Evolutionary conservation across 108 stramenopile genomes (phyloP).

Genomic region (Cyclotella cryptica): DNA sequence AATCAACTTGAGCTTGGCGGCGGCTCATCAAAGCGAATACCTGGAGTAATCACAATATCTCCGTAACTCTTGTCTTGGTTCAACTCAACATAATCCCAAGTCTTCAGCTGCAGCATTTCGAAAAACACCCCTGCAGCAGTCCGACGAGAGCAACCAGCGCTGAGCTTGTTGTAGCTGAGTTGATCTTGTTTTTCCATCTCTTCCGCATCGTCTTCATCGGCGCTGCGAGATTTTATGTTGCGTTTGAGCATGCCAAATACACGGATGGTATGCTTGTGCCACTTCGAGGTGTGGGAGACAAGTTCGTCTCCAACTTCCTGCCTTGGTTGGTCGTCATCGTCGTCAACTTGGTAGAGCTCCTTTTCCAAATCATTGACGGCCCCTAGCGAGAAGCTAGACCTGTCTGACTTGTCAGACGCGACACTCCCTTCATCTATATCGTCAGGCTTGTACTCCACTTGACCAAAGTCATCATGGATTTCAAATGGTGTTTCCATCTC

Average conservation of each 20-base stretch:
- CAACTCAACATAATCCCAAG: conserved; percentile 97
- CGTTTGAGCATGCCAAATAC: conserved; percentile 73
- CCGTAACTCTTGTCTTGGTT: conserved; percentile 92
- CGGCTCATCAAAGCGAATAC: conserved; percentile 59
- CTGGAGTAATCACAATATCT: conserved; percentile 78
- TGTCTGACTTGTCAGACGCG: conserved; percentile 31
- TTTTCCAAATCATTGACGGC: conserved; percentile 79
- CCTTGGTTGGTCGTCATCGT: conserved; percentile 60
- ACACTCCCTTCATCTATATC: conserved; percentile 60
- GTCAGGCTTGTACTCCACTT: conserved; percentile 45
- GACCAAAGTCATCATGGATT: conserved; percentile 50
- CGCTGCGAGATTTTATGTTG: conserved; percentile 57
- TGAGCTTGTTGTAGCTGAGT: conserved; percentile 74
- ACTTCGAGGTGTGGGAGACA: conserved; percentile 74
- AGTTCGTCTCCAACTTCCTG: conserved; percentile 69
- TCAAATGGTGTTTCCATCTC: conserved; percentile 55
- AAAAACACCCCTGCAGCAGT: conserved; percentile 91
- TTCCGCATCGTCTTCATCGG: conserved; percentile 54
- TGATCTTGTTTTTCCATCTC: conserved; percentile 50
- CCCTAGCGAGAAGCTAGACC: conserved; percentile 64
- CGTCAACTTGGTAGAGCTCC: conserved; percentile 59
- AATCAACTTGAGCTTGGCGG: conserved; percentile 25
- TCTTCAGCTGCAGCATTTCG: conserved; percentile 95
- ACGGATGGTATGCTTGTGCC: conserved; percentile 92
- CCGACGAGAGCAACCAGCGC: conserved; percentile 69